These are phyloP conservation scores for Lablab purpureus DNA, from an alignment of 306 rosid genomes.

Conservation along the genomic window DNA sequence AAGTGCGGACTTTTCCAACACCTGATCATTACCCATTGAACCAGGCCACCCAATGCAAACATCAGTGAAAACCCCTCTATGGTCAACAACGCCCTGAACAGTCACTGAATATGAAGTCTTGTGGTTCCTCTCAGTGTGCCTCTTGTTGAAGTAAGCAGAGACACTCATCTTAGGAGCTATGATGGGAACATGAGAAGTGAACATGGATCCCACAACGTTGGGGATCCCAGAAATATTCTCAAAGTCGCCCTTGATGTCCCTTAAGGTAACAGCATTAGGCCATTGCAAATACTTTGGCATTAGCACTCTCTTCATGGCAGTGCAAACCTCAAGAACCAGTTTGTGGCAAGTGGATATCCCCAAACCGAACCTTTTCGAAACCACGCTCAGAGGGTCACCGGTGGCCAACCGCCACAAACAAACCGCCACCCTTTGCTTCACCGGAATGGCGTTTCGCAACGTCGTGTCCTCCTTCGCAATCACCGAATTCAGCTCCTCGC, in stretches of 20 bases:
- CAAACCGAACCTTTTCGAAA: conserved; percentile 73
- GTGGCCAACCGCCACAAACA: conserved; percentile 90
- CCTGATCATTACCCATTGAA: conserved; percentile 84
- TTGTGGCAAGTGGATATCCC: conserved; percentile 92
- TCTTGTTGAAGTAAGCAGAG: conserved; percentile 78
- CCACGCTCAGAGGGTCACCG: conserved; percentile 81
- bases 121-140: conserved; percentile 84
- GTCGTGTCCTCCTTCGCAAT: conserved; percentile 82
- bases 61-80: conserved; percentile 76
- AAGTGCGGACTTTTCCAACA: conserved; percentile 76
- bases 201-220: conserved; percentile 83
- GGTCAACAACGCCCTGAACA: conserved; percentile 85
- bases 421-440: conserved; percentile 82
- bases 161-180: conserved; percentile 85
- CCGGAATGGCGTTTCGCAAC: conserved; percentile 79
- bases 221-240: conserved; percentile 76
- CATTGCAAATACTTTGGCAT: conserved; percentile 83
- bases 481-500: conserved; percentile 81
- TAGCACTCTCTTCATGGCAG: conserved; percentile 70
- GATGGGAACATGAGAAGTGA: conserved; percentile 83
- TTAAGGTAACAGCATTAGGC: conserved; percentile 60
- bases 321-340: conserved; percentile 80
- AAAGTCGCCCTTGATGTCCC: conserved; percentile 66
- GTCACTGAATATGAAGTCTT: conserved; percentile 83
- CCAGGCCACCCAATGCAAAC: conserved; percentile 97